Evolutionary conservation across 2,329 filamentous ascomycete genomes (phyloP).

Genomic region (Amesomyces nigricolor): DNA sequence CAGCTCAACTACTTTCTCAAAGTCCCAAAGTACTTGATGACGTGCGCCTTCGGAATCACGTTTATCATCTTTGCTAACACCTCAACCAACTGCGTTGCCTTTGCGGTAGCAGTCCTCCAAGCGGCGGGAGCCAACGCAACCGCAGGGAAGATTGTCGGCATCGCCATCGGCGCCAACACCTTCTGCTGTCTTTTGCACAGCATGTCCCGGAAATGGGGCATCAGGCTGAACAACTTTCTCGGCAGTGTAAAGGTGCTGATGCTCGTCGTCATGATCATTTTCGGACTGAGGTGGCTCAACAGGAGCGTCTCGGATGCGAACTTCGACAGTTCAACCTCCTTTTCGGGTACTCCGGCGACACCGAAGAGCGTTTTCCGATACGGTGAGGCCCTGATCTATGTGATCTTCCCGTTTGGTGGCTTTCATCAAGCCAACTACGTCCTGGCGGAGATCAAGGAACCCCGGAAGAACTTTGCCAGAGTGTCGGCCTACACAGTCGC

Average conservation of each 20-base stretch:
- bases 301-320: conserved; percentile 12
- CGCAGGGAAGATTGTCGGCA: conserved; percentile 10
- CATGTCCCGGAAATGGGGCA: conserved; percentile 21
- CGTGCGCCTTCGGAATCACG: conserved; percentile 19
- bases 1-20: conserved; percentile 20
- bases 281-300: conserved; percentile 11
- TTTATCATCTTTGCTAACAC: conserved; percentile 22
- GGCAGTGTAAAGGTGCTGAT: conserved; percentile 17
- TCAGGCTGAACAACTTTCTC: conserved; percentile 18
- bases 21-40: conserved; percentile 15
- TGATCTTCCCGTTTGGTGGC: conserved; percentile 18
- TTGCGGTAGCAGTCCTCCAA: conserved; percentile 14
- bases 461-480: conserved; percentile 17
- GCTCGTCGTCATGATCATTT: conserved; percentile 15
- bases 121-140: conserved; percentile 1
- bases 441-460: conserved; percentile 16
- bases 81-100: conserved; percentile 17
- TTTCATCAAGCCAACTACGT: conserved; percentile 23
- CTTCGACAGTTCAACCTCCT: conserved; percentile 4
- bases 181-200: conserved; percentile 18
- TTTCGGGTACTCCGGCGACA: conserved; percentile 11
- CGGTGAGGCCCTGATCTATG: conserved; percentile 15
- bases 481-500: conserved; percentile 1
- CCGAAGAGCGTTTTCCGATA: conserved; percentile 13
- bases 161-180: conserved; percentile 17